Percentiles rank a stretch among this genome's conserved stretches.
Evolutionary conservation across 805 yeast species (phyloP).

Genomic region (Saccharomycopsis babjevae): DNA sequence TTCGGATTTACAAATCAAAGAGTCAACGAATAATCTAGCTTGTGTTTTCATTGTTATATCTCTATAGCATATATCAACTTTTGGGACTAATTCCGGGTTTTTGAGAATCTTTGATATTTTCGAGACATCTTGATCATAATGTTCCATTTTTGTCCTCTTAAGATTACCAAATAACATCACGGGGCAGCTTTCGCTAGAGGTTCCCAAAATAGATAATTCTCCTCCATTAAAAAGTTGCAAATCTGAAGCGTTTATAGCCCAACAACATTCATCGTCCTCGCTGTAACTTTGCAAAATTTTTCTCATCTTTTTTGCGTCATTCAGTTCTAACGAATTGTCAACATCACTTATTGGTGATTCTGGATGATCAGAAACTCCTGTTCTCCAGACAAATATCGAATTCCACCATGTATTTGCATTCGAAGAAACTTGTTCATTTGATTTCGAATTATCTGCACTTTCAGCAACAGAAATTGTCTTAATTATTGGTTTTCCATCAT

Average conservation of each 20-base stretch:
- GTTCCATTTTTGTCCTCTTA: conserved; percentile 11
- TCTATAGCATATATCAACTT: conserved; percentile 11
- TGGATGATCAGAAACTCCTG: not conserved
- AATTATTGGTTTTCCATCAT: not conserved
- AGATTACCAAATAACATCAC: conserved; percentile 5
- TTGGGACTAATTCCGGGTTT: conserved; percentile 3
- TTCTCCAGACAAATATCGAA: conserved; percentile 16
- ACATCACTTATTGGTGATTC: conserved; percentile 1
- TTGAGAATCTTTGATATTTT: not conserved
- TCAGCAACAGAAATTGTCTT: not conserved
- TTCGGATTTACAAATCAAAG: not conserved
- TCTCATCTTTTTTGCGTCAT: conserved; percentile 12
- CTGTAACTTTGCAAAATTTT: not conserved
- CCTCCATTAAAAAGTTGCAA: conserved; percentile 2
- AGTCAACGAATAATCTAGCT: conserved; percentile 2
- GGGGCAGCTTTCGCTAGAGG: conserved; percentile 13
- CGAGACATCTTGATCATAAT: not conserved
- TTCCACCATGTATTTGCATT: conserved; percentile 11
- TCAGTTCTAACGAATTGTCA: conserved; percentile 8
- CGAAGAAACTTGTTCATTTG: not conserved
- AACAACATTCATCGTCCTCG: conserved; percentile 3
- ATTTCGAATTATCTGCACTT: not conserved
- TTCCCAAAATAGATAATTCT: conserved; percentile 10
- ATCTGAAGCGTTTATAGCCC: conserved; percentile 16
- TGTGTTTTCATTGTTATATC: conserved; percentile 4